Percentiles rank a stretch among this genome's conserved stretches.
These are phyloP conservation scores for Candida schatavii DNA, from an alignment of 805 yeast genomes.

Conservation along the genomic window DNA sequence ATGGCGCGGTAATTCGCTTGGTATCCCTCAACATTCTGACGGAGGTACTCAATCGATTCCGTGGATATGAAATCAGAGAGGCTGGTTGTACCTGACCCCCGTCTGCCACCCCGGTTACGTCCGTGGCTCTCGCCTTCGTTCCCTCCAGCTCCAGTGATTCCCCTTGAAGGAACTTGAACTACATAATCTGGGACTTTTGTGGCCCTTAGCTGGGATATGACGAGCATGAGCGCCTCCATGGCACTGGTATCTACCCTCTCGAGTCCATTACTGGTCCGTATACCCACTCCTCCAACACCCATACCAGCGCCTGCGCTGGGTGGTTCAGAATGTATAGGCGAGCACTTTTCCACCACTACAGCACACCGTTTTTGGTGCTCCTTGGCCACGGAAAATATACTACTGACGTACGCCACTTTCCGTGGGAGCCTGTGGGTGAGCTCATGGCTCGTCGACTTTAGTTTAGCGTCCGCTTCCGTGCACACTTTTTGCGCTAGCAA, in stretches of 20 bases:
- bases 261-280: not conserved
- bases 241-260: not conserved
- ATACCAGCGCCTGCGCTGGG: not conserved
- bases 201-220: conserved; percentile 18
- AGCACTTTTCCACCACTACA: not conserved
- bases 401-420: not conserved
- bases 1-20: conserved; percentile 18
- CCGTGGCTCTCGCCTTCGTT: not conserved
- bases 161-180: conserved; percentile 3
- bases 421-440: conserved; percentile 1
- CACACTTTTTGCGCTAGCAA: conserved; percentile 2
- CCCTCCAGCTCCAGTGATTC: not conserved
- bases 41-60: conserved; percentile 27
- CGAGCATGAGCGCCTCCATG: not conserved
- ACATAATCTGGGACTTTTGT: conserved; percentile 29
- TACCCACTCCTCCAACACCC: not conserved
- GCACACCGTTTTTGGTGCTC: conserved; percentile 1
- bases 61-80: conserved; percentile 33
- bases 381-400: not conserved
- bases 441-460: not conserved
- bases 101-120: too few relatives aligned
- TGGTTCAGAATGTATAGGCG: not conserved
- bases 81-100: too few relatives aligned
- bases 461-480: conserved; percentile 2
- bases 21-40: conserved; percentile 25